phyloP scores from a whole-genome alignment of 305 asterid genomes.

The Rubia peregrina region DNA sequence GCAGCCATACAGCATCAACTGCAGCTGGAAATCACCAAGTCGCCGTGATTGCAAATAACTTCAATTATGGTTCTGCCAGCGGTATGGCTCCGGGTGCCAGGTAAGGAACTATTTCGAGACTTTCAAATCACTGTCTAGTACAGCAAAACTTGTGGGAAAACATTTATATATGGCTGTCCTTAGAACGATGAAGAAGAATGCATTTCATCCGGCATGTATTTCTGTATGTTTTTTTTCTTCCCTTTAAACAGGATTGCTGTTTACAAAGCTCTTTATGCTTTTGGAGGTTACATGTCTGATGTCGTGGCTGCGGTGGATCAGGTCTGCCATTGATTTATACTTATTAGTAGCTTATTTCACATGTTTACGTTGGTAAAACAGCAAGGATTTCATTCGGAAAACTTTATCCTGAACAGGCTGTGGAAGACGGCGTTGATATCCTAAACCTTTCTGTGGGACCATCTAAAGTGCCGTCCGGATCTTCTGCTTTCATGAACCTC shows the following conservation, averaged over 20 bases:
- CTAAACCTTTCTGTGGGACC: constrained; percentile 63
- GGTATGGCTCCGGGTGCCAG: constrained; percentile 74
- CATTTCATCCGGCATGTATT: not conserved
- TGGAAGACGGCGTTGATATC: constrained; percentile 65
- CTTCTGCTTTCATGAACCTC: constrained; percentile 37
- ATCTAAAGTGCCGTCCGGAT: constrained; percentile 38
- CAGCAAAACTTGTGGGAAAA: not conserved
- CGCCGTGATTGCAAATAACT: constrained; percentile 39
- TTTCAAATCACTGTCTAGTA: not conserved
- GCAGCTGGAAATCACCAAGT: constrained; percentile 51
- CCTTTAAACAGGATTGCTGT: constrained; percentile 44
- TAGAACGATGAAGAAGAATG: not conserved
- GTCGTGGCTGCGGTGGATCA: constrained; percentile 72
- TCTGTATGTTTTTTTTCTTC: constrained; percentile 1
- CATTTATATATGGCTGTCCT: not conserved
- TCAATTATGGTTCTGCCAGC: constrained; percentile 49
- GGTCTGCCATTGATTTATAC: constrained; percentile 20
- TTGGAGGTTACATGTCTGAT: constrained; percentile 64
- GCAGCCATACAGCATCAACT: constrained; percentile 63
- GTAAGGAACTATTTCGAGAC: constrained; percentile 17
- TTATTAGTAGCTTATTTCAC: not conserved
- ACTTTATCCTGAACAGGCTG: constrained; percentile 33
- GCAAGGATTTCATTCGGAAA: not conserved
- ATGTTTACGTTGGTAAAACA: not conserved
- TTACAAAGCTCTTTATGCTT: constrained; percentile 50